Evolutionary conservation across 768 basidiomycete species (phyloP), one percentile per base, ranked within the genome.

Genomic region (Botryobasidium botryosum): DNA sequence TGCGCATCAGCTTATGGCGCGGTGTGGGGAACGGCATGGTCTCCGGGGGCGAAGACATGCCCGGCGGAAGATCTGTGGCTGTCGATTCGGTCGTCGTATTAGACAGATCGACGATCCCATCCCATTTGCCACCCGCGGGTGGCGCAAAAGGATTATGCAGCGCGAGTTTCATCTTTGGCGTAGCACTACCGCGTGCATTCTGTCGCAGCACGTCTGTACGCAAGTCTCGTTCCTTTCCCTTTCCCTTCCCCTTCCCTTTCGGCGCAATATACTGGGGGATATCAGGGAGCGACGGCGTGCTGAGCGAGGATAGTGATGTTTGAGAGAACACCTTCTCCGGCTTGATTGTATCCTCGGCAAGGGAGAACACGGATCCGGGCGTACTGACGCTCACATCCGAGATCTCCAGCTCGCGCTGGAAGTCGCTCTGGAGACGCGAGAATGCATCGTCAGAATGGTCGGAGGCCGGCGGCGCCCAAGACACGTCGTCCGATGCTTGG

Each of bases 91-190:
- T 15, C 12, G 37, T 39, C 8, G 40, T 12, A 12, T 42, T 21
- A 13, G 23, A 15, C 12, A 50, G 48, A 24, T 50, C 48, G 8
- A 50, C 49, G 15, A 50, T 17, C 13, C 48, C 49, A 33, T 49
- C 35, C 49, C 48, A 49, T 13, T 35, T 44, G 5, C 2, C 17
- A 20, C 28, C 43, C 17, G 17, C 43, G 12, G 6, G 5, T 41
- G 27, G 38, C 12, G n/a, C 17, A 39, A 46, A 46, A 18, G 45
- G 45, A 33, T 46, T 46, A 39, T 43, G 41, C 21, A 28, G 25
- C n/a, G 46, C 23, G n/a, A 37, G 23, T n/a, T 40, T 49, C 5
- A 31, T 13, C n/a, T 25, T 31, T 10, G 46, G 46, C 6, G 23
- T 32, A 26, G 26, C 17, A 4, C 24, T 40, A 8, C 36, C 18